phyloP scores from a whole-genome alignment of 2,329 filamentous ascomycete species.

The Penicillium sclerotigenum region DNA sequence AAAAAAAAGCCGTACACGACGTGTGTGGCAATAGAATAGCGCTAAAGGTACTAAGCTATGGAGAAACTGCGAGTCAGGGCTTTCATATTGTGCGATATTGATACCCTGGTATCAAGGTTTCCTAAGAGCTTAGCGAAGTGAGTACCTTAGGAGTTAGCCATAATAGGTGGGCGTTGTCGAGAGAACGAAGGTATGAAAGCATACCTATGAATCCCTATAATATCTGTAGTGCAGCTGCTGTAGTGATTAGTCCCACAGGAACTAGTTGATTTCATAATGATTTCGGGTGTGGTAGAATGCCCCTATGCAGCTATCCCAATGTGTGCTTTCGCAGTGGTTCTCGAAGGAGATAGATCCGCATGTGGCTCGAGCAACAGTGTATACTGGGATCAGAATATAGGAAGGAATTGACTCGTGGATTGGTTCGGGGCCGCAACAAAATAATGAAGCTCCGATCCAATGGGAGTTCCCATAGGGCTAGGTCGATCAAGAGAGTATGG shows the following conservation, averaged over 20 bases:
- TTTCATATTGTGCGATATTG: not conserved
- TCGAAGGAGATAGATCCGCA: not conserved
- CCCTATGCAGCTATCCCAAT: not conserved
- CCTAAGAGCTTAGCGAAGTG: not conserved
- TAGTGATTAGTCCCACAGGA: not conserved
- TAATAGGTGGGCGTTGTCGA: not conserved
- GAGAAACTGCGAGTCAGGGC: not conserved
- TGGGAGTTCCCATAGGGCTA: not conserved
- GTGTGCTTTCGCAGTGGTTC: not conserved
- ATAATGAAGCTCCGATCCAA: not conserved
- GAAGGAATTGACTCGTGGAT: not conserved
- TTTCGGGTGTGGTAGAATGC: not conserved
- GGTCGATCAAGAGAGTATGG: not conserved
- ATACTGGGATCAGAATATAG: not conserved
- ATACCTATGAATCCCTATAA: not conserved
- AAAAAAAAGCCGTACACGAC: not conserved
- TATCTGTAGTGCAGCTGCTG: not conserved
- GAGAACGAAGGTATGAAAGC: not conserved
- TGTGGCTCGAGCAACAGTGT: not conserved
- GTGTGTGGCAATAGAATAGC: too few relatives aligned
- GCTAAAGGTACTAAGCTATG: not conserved
- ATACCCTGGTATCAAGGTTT: too few relatives aligned
- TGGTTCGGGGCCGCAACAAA: not conserved
- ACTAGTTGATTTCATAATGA: not conserved
- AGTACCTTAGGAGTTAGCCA: not conserved